Base-by-base conservation (phyloP, 208 protist species). In the Acanthamoeba culbertsoni region DNA sequence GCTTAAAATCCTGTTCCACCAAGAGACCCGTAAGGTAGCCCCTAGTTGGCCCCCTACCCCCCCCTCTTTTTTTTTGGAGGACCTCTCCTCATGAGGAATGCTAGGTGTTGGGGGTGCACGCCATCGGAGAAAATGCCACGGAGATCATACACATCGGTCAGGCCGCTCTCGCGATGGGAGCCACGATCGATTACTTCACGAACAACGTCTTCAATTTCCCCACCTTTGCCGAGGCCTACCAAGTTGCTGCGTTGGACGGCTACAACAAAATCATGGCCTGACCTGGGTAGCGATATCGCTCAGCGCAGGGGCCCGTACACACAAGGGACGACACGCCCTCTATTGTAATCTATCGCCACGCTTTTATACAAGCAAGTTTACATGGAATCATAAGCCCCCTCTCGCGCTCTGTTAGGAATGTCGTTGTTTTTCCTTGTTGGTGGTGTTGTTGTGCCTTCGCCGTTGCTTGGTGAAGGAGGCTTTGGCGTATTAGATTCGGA, bases 161-260 rank as follows among this genome's bases (percentile, higher is more conserved):
- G n/a, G 79, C 79, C 35, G 79, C 33, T 28, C 79, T 89, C 48
- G 79, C 79, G 7, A 84, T 95, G 65, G 71, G 71, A 18, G 93
- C 62, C 10, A 93, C 65, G 48, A 91, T 95, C 26, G 86, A 95
- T 35, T 93, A 93, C 62, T 93, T 95, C 42, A 45, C 46, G 16
- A 86, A 93, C 71, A 82, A 82, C 33, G 93, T 95, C 7, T 95
- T 92, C 62, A 95, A 95, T 71, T 95, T 91, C 86, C 93, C 93
- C 10, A 95, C 86, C n/a, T 89, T 93, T 57, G 84, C 93, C 51
- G 93, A 95, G 65, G 93, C 93, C 28, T 95, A 93, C 53, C 86
- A 90, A 31, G 93, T 95, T 16, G 93, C 93, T 18, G 93, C 93
- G 31, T 43, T 95, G 14, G 91, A 95, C 62, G 93, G 93, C 46